phyloP scores from a whole-genome alignment of 768 basidiomycete species.

The Phlebiopsis gigantea region DNA sequence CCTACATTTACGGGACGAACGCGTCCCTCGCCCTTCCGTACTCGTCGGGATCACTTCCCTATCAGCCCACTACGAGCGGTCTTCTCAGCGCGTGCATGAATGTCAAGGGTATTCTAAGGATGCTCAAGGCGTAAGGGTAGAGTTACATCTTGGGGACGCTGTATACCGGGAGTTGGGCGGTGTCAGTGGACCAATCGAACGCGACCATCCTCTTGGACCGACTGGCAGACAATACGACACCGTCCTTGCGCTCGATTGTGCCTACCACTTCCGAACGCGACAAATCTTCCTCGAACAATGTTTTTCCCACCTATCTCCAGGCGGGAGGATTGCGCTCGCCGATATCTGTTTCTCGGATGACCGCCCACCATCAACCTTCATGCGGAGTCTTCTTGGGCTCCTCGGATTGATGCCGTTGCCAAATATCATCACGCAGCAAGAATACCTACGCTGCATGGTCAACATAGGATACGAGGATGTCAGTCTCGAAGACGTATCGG shows the following conservation, averaged over 20 bases:
- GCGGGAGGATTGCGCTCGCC: conserved; percentile 52
- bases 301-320: conserved; percentile 38
- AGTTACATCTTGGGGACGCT: conserved; percentile 46
- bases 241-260: conserved; percentile 62
- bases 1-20: conserved; percentile 42
- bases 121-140: conserved; percentile 26
- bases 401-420: conserved; percentile 35
- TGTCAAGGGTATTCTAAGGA: conserved; percentile 3
- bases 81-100: conserved; percentile 31
- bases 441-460: conserved; percentile 40
- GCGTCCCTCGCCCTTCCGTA: conserved; percentile 39
- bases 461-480: conserved; percentile 50
- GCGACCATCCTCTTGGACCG: conserved; percentile 41
- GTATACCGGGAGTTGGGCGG: conserved; percentile 32
- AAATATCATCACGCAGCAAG: conserved; percentile 43
- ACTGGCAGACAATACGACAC: conserved; percentile 34
- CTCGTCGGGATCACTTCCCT: conserved; percentile 59
- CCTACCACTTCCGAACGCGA: conserved; percentile 61
- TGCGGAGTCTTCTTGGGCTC: conserved; percentile 16
- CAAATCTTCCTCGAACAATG: conserved; percentile 46
- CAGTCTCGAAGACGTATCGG: conserved; percentile 49
- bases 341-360: conserved; percentile 48
- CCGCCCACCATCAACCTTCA: neutral
- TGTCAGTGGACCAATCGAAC: conserved; percentile 7
- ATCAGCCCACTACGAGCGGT: conserved; percentile 38